Evolutionary conservation across 139 green algal genomes (phyloP).

Genomic region (Haematococcus lacustris): DNA sequence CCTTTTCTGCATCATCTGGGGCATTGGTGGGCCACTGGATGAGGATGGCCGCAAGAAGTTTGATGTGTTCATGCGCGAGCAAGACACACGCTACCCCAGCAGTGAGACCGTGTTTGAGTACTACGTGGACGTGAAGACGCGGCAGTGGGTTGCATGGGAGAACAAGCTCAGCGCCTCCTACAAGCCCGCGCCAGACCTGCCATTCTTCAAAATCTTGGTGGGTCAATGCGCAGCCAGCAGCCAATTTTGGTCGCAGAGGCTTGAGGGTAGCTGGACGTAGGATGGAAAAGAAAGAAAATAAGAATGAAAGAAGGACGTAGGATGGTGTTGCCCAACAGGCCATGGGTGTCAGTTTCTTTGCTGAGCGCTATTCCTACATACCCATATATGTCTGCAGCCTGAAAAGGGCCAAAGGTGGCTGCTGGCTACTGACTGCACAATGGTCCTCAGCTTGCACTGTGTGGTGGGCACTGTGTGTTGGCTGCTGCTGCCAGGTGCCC

Average conservation of each 20-base stretch:
- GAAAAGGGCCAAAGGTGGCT: too few species aligned
- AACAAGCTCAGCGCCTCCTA: slow-evolving; percentile 49
- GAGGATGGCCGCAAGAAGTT: slow-evolving; percentile 68
- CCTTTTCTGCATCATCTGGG: slow-evolving; percentile 79
- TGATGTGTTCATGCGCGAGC: slow-evolving; percentile 50
- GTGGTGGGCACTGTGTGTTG: neutral
- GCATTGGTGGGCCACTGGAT: slow-evolving; percentile 63
- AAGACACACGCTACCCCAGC: slow-evolving; percentile 25
- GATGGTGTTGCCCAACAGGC: neutral
- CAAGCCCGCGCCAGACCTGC: slow-evolving; percentile 48
- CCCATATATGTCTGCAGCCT: too few species aligned
- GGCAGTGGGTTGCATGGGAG: slow-evolving; percentile 63
- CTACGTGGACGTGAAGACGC: slow-evolving; percentile 54
- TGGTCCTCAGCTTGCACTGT: too few species aligned
- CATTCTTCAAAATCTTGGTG: slow-evolving; percentile 66
- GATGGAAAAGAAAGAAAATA: neutral
- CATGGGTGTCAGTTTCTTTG: too few species aligned
- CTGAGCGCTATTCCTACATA: too few species aligned
- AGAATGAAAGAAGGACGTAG: neutral
- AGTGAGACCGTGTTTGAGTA: slow-evolving; percentile 77
- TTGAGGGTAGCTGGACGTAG: neutral
- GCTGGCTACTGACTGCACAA: too few species aligned
- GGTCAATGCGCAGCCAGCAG: neutral
- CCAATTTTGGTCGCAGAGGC: too few species aligned
- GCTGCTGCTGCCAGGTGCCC: slow-evolving; percentile 33